A percentile compares a stretch with the other conserved stretches of the same genome.
Evolutionary conservation across 192 early-diverging fungal species (phyloP).

Genomic region (Backusella macrospora): DNA sequence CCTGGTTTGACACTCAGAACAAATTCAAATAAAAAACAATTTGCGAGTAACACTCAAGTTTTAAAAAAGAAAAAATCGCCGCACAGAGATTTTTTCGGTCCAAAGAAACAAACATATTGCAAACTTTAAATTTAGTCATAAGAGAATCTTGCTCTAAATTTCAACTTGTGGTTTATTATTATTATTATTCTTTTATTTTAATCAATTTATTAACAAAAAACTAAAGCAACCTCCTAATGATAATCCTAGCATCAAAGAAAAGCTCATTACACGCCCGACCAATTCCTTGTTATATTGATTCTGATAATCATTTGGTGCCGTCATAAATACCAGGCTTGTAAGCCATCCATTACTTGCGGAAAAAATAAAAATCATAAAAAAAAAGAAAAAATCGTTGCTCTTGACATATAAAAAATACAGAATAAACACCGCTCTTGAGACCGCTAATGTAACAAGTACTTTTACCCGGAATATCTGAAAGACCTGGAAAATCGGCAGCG

Average conservation of each 20-base stretch:
- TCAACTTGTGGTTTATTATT: slow-evolving; percentile 8
- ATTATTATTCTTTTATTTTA: neutral
- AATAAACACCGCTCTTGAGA: slow-evolving; percentile 59
- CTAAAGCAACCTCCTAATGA: slow-evolving; percentile 63
- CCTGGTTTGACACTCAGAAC: slow-evolving; percentile 32
- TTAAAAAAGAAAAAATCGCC: slow-evolving; percentile 17
- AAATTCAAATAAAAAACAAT: slow-evolving; percentile 23
- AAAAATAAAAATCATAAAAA: slow-evolving; percentile 56
- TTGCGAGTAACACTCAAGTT: slow-evolving; percentile 31
- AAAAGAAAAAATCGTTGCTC: slow-evolving; percentile 50
- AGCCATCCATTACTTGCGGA: slow-evolving; percentile 70
- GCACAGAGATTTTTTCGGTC: slow-evolving; percentile 27
- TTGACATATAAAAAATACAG: slow-evolving; percentile 64
- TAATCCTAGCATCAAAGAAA: slow-evolving; percentile 67
- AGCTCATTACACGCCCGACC: slow-evolving; percentile 67
- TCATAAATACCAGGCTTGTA: slow-evolving; percentile 65
- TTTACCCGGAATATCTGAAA: slow-evolving; percentile 50
- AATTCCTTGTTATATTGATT: slow-evolving; percentile 44
- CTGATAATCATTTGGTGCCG: slow-evolving; percentile 39
- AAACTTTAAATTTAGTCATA: neutral
- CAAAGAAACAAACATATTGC: neutral
- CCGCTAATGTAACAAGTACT: slow-evolving; percentile 44
- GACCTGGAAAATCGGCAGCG: slow-evolving; percentile 48
- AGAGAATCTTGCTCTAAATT: neutral
- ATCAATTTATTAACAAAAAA: slow-evolving; percentile 46